Base-by-base conservation (phyloP, 352 stramenopile species). In the Globisporangium recalcitrans region DNA sequence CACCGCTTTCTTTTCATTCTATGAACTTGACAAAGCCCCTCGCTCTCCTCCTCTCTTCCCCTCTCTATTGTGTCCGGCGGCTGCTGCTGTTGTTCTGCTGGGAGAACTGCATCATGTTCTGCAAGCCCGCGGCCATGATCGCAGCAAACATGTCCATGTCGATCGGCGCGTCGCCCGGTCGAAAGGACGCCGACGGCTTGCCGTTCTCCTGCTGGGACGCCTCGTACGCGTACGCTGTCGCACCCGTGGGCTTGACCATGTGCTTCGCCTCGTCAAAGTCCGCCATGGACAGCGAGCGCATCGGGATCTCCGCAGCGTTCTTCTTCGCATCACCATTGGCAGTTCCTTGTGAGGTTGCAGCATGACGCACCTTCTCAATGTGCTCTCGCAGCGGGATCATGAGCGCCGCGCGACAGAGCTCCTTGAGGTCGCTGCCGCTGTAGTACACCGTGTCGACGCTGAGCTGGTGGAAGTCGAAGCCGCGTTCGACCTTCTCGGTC, bases 391-490 rank as follows among this genome's bases (percentile, higher is more conserved):
- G 62, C 1, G 87, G 85, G 62, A 96, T 91, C 85, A 96, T 94
- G 21, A 95, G 72, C 13, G 87, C 85, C 19, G 87, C 87, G 24
- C 85, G 82, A 74, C 87, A 96, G 52, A 96, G 69, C 62, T 96
- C 87, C 70, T 96, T 96, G 27, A 99, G 72, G 70, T 99, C 97
- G 58, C 93, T 98, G 36, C 97, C 97, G 44, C 94, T 98, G 74
- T 98, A 99, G 58, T 96, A 88, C 26, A 88, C 77, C 0, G 93
- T 98, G 49, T 90, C 75, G 46, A 84, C 74, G 21, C 90, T 90
- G 22, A 98, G 68, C 52, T 88, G 72, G 19, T 58, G 62, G 55
- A 98, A 88, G 70, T 96, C 72, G 48, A 97, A 91, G 62, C 77
- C 64, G 7, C 68, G 27, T 19, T 80, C 80, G 6, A 98, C 46